These are phyloP conservation scores for Leishmania major DNA, from an alignment of 208 protist species.

Conservation along the genomic window DNA sequence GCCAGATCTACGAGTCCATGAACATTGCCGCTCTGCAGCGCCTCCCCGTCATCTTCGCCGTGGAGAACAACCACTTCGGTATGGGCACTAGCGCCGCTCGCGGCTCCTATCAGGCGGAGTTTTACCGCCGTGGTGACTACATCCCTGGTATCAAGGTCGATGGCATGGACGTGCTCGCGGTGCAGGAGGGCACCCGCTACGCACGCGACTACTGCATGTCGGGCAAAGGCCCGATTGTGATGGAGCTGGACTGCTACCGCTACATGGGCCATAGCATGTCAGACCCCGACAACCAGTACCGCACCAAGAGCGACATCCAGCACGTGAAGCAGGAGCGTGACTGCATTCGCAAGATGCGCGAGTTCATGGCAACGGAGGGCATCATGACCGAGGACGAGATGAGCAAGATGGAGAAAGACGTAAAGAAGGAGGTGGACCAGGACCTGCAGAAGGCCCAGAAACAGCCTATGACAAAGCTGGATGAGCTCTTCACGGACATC, in stretches of 20 bases:
- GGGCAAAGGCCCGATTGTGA: slow-evolving; percentile 94
- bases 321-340: slow-evolving; percentile 90
- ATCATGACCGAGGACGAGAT: slow-evolving; percentile 96
- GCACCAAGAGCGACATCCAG: slow-evolving; percentile 95
- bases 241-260: slow-evolving; percentile 97
- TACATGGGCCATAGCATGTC: slow-evolving; percentile 99
- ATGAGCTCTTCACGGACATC: slow-evolving; percentile 93
- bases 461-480: slow-evolving; percentile 50
- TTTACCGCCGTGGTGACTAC: slow-evolving; percentile 97
- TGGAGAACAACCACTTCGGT: slow-evolving; percentile 99
- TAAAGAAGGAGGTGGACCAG: slow-evolving; percentile 93
- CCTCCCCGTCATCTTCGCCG: slow-evolving; percentile 95
- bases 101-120: slow-evolving; percentile 90
- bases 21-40: slow-evolving; percentile 99
- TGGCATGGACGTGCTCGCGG: slow-evolving; percentile 97
- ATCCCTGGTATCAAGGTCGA: slow-evolving; percentile 97
- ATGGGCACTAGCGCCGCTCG: slow-evolving; percentile 97
- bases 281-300: slow-evolving; percentile 97
- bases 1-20: slow-evolving; percentile 98
- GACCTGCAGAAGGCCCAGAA: slow-evolving; percentile 91
- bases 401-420: slow-evolving; percentile 88
- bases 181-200: slow-evolving; percentile 92
- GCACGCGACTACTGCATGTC: slow-evolving; percentile 82
- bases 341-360: slow-evolving; percentile 89
- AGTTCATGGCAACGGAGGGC: slow-evolving; percentile 78